Evolutionary conservation across 78 protist species (phyloP).

Genomic region (Anaeramoeba flamelloides): DNA sequence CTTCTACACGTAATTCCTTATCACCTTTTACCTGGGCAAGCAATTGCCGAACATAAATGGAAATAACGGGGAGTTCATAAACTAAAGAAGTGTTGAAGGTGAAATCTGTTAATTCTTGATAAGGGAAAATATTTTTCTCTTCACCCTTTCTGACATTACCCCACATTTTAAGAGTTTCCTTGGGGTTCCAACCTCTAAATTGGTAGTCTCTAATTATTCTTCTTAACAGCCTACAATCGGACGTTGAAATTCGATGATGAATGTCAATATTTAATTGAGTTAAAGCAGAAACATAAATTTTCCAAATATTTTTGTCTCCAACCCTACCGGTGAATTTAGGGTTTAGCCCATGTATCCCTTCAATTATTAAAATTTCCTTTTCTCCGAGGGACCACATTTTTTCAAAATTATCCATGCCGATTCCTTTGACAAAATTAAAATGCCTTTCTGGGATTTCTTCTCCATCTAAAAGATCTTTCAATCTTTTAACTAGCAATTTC

Average conservation of each 20-base stretch:
- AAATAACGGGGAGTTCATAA: slow-evolving; percentile 22
- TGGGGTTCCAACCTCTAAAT: slow-evolving; percentile 21
- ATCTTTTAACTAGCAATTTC: not conserved
- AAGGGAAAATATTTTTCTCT: slow-evolving; percentile 29
- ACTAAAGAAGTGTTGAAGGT: slow-evolving; percentile 29
- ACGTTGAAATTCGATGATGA: slow-evolving; percentile 18
- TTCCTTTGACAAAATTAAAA: no score
- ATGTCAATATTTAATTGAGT: slow-evolving; percentile 36
- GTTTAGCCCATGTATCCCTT: no score
- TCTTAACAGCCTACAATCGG: slow-evolving; percentile 22
- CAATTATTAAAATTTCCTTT: no score
- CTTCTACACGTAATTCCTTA: no score
- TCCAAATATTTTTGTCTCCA: slow-evolving; percentile 31
- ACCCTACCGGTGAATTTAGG: no score
- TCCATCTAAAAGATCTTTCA: slow-evolving; percentile 2
- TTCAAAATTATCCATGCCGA: no score
- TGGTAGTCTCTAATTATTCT: slow-evolving; percentile 28
- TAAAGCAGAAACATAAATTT: slow-evolving; percentile 36
- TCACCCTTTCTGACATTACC: slow-evolving; percentile 25
- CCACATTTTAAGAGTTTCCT: slow-evolving; percentile 27
- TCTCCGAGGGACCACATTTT: no score
- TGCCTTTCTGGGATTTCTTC: no score
- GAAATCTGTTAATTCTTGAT: slow-evolving; percentile 23
- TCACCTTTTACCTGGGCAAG: no score
- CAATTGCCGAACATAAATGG: slow-evolving; percentile 12